Evolutionary conservation across 768 basidiomycete genomes (phyloP).

Genomic region (Lentinula edodes): DNA sequence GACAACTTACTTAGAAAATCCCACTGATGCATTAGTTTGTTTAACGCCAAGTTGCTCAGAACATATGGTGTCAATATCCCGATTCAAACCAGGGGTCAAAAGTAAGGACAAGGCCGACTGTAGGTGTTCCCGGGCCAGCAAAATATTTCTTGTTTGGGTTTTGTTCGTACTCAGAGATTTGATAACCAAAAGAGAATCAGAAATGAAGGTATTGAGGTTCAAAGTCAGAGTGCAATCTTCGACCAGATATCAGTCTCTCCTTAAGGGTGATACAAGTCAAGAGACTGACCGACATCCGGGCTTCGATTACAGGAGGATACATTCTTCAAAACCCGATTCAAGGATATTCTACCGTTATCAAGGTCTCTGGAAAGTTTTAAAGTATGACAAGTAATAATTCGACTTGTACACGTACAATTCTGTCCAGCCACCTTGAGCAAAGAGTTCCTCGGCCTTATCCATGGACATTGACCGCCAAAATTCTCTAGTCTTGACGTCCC

Average conservation of each 20-base stretch:
- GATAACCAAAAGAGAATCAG: conserved; percentile 41
- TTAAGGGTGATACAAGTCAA: neutral
- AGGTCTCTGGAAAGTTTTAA: neutral
- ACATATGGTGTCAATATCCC: conserved; percentile 68
- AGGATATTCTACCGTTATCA: conserved; percentile 12
- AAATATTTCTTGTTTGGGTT: conserved; percentile 34
- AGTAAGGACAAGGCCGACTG: conserved; percentile 57
- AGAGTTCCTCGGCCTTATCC: conserved; percentile 72
- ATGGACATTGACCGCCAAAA: conserved; percentile 78
- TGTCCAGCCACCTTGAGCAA: conserved; percentile 69
- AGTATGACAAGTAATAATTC: neutral
- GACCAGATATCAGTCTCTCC: neutral
- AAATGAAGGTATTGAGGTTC: conserved; percentile 46
- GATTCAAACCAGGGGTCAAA: conserved; percentile 65
- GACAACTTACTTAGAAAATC: conserved; percentile 41
- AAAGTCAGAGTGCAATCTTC: conserved; percentile 46
- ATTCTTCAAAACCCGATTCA: conserved; percentile 19
- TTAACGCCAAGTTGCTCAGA: conserved; percentile 47
- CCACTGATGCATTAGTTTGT: conserved; percentile 32
- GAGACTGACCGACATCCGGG: conserved; percentile 19
- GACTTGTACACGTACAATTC: conserved; percentile 45
- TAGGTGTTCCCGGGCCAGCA: conserved; percentile 47
- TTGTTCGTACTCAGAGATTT: conserved; percentile 46
- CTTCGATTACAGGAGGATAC: conserved; percentile 14
- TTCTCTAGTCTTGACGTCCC: conserved; percentile 81